A percentile compares a stretch with the other conserved stretches of the same genome.
Conservation (phyloP, 176 grass and related monocot genomes). For the Avena insularis region DNA sequence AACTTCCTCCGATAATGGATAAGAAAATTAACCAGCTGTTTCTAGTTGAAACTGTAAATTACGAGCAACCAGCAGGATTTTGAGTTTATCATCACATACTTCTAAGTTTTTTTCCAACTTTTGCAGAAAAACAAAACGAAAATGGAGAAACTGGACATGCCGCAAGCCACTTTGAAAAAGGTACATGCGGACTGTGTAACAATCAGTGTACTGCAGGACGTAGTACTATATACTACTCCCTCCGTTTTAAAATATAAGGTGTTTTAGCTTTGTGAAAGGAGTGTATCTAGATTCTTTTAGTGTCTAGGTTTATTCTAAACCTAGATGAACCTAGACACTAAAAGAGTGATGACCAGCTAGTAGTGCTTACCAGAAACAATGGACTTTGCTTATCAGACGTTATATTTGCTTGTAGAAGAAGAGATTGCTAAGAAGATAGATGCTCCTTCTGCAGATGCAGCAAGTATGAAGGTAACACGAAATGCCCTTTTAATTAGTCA, state of each 20-base stretch:
- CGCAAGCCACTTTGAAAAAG: constrained; percentile 1
- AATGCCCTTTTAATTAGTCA: background rate
- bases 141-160: background rate
- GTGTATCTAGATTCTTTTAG: too few species aligned
- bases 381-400: background rate
- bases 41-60: background rate
- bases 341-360: background rate
- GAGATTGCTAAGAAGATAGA: constrained; percentile 1
- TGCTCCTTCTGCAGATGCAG: background rate
- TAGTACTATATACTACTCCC: too few species aligned
- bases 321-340: too few species aligned
- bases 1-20: background rate
- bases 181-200: background rate
- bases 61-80: background rate
- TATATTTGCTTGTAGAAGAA: constrained; percentile 14
- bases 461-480: constrained; percentile 19
- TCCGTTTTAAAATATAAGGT: too few species aligned
- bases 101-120: background rate
- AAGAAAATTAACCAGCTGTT: background rate
- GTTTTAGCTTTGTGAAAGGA: too few species aligned
- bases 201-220: background rate
- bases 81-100: background rate
- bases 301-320: too few species aligned
- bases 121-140: background rate
- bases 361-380: background rate